Evolutionary conservation across 345 rosid species (phyloP), one percentile per base, ranked within the genome.

Genomic region (Eucalyptus erythrocorys): DNA sequence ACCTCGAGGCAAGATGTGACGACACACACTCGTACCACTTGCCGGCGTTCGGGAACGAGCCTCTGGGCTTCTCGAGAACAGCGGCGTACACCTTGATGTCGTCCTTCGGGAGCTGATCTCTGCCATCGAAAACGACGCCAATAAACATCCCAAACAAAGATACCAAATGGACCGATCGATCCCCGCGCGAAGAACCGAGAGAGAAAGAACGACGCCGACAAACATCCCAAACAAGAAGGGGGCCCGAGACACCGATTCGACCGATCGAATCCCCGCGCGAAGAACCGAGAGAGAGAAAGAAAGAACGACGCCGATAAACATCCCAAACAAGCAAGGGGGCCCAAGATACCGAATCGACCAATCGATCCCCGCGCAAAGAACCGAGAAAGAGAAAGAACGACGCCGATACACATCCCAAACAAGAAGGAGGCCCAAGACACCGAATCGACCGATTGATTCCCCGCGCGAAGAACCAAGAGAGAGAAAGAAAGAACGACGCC

Each of bases 71-170:
- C 93, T 57, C 91, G 48, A 50, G 66, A 89, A 96, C 94, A 57
- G 97, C 96, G 6, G 95, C 99, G 92, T 94, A 97, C 11, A 96
- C 99, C 94, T 93, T 97, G 8, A 96, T 90, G 86, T 96, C 99
- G 89, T 95, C 99, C 87, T 92, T 94, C 8, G 97, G 91, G 24
- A 96, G 66, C 68, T 91, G 90, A 90, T 91, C 90, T 40, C 97
- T 97, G 90, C 40, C 50, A 84, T 30, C 22, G 16, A 27, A 16
- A 45, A 45, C 10, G 47, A 50, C 61, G 30, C 16, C 86, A 55
- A 48, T 84, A 34, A 84, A 34, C 27, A 47, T 42, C 30, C 86
- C 53, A 45, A 45, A 45, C 45, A 32, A 45, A 24, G 32, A 19
- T 26, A 22, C 32, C 8, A 30, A 47, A 30, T 15, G 4, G 68